Base-by-base conservation (phyloP, 768 basidiomycete species). In the Suillus hirtellus region DNA sequence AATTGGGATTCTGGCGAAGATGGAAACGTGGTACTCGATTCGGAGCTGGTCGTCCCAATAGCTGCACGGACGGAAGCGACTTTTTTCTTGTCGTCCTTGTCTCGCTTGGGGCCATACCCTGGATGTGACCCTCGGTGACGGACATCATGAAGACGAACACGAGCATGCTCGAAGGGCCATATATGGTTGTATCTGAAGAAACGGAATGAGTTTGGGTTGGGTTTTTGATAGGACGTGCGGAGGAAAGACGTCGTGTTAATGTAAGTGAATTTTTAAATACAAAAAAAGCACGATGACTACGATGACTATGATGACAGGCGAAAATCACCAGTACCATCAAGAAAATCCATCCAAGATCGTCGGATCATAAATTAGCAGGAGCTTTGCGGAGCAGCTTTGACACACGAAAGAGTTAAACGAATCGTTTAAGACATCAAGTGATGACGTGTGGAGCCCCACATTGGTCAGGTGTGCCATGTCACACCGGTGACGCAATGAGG, bases 131-230 rank as follows among this genome's bases (percentile, higher is more conserved):
- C 75, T 52, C 67, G 73, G 68, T 64, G 72, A 70, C 64, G 82
- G 79, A 60, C 64, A 50, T 75, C 75, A 27, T 75, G 75, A 10
- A 98, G 79, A 54, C 89, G 83, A 4, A 98, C 95, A 44, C 96
- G 89, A 24, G 96, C 90, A 70, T 96, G 94, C 71, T 96, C 95
- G 67, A 95, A 98, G 0, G 96, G 96, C 93, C 95, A 99, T 63
- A 99, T 97, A 73, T 99, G 91, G 64, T 90, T 89, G 78, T 97
- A 99, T 65, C 94, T 95, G n/a, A 46, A 34, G 31, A 34, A 47
- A 34, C 34, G 8, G 59, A 42, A 59, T 4, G 24, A 17, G 61
- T 67, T 27, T 60, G 14, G 14, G n/a, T 27, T 63, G 11, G 31
- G 5, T 3, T 60, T 27, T 60, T 59, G 34, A 64, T 24, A 6